phyloP scores from a whole-genome alignment of 148 eudicot species.

The Chenopodium quinoa region DNA sequence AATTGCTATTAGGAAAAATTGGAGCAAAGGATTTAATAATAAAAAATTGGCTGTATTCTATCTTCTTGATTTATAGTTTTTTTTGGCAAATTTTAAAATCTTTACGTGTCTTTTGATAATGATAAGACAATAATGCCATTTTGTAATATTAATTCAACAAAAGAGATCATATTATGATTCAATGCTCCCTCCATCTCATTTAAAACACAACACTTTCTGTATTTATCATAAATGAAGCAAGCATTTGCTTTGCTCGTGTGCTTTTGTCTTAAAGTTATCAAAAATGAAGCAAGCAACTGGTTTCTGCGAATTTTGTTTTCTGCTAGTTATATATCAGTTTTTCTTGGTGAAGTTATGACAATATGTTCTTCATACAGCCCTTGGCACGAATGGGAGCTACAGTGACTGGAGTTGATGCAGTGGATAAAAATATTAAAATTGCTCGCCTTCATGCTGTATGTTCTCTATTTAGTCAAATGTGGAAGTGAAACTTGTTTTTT shows the following conservation, averaged over 20 bases:
- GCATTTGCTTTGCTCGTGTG: background rate
- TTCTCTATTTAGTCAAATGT: background rate
- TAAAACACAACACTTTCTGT: too few relatives aligned
- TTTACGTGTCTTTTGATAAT: background rate
- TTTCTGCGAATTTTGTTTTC: background rate
- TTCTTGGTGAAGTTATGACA: background rate
- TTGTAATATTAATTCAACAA: background rate
- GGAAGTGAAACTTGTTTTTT: background rate
- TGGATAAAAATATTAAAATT: slow-evolving; percentile 85
- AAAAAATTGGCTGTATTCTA: background rate
- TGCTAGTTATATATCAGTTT: background rate
- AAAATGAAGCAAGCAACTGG: background rate
- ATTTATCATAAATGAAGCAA: too few relatives aligned
- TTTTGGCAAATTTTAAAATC: background rate
- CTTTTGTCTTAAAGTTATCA: background rate
- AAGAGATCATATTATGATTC: background rate
- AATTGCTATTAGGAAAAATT: background rate
- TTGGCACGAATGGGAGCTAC: slow-evolving; percentile 96
- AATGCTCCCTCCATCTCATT: background rate
- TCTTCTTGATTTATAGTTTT: background rate
- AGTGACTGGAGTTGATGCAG: slow-evolving; percentile 86
- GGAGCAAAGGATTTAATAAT: background rate
- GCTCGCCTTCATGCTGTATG: slow-evolving; percentile 92
- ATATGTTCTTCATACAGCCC: slow-evolving; percentile 54
- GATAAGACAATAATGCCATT: background rate